Evolutionary conservation across 2,329 filamentous ascomycete species (phyloP).

Genomic region (Ascochyta pisi): DNA sequence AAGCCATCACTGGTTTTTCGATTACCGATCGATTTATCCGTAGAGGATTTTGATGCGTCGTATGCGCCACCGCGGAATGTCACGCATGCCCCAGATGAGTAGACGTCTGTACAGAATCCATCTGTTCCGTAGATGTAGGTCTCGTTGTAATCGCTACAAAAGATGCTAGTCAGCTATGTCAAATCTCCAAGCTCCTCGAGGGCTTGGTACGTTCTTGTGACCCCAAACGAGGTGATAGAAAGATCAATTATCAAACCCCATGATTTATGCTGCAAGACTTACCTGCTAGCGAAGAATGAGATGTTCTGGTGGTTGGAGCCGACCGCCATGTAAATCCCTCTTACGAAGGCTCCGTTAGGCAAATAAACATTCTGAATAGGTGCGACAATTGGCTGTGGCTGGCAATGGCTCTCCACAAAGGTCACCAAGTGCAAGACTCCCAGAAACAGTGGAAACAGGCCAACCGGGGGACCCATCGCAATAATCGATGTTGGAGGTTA

Average conservation of each 20-base stretch:
- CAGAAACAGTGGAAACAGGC: constrained; percentile 3
- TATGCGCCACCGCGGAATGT: too few relatives aligned
- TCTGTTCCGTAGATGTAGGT: constrained; percentile 25
- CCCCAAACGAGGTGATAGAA: too few relatives aligned
- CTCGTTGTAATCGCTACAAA: constrained; percentile 23
- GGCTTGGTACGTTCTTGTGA: too few relatives aligned
- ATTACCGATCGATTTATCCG: too few relatives aligned
- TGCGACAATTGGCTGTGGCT: constrained; percentile 17
- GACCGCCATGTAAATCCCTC: constrained; percentile 22
- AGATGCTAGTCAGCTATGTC: constrained; percentile 3
- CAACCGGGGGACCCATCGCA: neutral
- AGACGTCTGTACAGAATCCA: too few relatives aligned
- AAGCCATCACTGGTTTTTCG: too few relatives aligned
- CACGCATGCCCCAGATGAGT: too few relatives aligned
- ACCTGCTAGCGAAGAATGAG: too few relatives aligned
- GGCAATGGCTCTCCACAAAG: constrained; percentile 12
- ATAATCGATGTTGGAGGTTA: neutral
- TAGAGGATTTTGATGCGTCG: too few relatives aligned
- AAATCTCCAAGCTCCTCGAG: neutral
- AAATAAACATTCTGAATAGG: constrained; percentile 21
- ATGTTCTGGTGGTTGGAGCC: constrained; percentile 25
- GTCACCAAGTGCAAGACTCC: neutral
- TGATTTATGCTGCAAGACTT: too few relatives aligned
- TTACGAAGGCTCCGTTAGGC: constrained; percentile 16
- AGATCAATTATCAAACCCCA: too few relatives aligned